Evolutionary conservation across 257 asterid genomes (phyloP), one percentile per base, ranked within the genome.

Genomic region (Prunella vulgaris): DNA sequence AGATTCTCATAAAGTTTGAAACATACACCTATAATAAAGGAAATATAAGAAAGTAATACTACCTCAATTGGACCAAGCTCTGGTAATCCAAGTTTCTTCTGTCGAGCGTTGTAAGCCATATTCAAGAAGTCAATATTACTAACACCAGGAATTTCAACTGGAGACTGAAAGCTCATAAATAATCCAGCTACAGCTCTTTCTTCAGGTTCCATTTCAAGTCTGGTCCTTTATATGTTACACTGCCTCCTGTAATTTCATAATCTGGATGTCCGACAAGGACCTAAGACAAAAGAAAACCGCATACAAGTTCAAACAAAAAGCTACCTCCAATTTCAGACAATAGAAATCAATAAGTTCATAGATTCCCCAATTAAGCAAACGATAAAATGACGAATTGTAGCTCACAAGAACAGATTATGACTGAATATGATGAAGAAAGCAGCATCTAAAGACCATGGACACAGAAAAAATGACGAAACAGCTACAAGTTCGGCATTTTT

Each of bases 251-350:
- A 66, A 91, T 68, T 82, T 91, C 98, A 82, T 94, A 94, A 84
- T 91, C 98, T 60, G 99, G 98, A 84, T 94, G 98, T 56, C 99
- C 99, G 72, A 83, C 98, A 80, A 94, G 98, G 69, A 94, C 99
- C 99, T 94, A 74, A 72, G 61, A 70, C 66, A 84, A 77, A 24
- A 40, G 53, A 73, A 74, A 77, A 69, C 48, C 64, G 78, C 61
- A 52, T 53, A 54, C 32, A 70, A 40, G 42, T 54, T 73, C 35
- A 74, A 74, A 67, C 68, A 73, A 69, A 49, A 73, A 71, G 46
- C 61, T 38, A 67, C 35, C 18, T 21, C 65, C 25, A 10, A 51
- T 52, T 70, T 42, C 35, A 48, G 8, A 33, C 37, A 51, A 46
- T 60, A 49, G 30, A 74, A 72, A 8, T 37, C 2, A 9, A 66